phyloP scores from a whole-genome alignment of 2,329 filamentous ascomycete genomes.

The Drechslerella stenobrocha region DNA sequence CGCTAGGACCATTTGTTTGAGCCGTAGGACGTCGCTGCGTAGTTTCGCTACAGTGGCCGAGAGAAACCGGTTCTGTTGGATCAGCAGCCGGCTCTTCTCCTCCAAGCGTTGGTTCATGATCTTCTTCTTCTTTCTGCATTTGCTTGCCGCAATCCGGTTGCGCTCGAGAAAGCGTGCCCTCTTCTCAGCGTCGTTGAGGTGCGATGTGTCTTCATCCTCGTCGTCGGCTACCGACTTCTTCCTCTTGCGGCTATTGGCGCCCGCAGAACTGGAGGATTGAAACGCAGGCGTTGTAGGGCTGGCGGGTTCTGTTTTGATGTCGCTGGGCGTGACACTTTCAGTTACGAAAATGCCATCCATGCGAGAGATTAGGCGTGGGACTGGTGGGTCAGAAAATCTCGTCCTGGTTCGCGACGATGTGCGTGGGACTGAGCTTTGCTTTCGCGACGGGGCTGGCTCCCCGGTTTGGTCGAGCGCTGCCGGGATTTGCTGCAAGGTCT shows the following conservation, averaged over 20 bases:
- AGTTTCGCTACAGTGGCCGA: conserved; percentile 50
- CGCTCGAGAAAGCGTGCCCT: conserved; percentile 67
- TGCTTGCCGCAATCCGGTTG: conserved; percentile 72
- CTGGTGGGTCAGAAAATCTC: conserved; percentile 25
- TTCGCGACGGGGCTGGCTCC: conserved; percentile 5
- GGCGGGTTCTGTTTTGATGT: conserved; percentile 30
- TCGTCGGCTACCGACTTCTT: conserved; percentile 35
- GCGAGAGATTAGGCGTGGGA: conserved; percentile 25
- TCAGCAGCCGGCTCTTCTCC: conserved; percentile 53
- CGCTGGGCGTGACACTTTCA: conserved; percentile 22
- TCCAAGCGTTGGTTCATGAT: conserved; percentile 60
- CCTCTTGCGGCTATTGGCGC: conserved; percentile 28
- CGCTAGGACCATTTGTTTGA: conserved; percentile 54
- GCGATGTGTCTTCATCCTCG: conserved; percentile 50
- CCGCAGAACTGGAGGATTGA: conserved; percentile 17
- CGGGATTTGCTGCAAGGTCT: background rate
- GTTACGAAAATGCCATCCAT: conserved; percentile 47
- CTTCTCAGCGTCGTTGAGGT: conserved; percentile 56
- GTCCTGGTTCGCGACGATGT: conserved; percentile 16
- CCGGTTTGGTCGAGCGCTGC: background rate
- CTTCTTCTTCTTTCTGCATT: conserved; percentile 71
- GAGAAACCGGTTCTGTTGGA: conserved; percentile 52
- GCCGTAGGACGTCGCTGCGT: conserved; percentile 53
- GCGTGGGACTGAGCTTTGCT: conserved; percentile 15
- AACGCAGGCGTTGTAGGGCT: conserved; percentile 27